These are phyloP conservation scores for Pseudogymnoascus sp. DNA, from an alignment of 2,329 filamentous ascomycete species.

Conservation along the genomic window DNA sequence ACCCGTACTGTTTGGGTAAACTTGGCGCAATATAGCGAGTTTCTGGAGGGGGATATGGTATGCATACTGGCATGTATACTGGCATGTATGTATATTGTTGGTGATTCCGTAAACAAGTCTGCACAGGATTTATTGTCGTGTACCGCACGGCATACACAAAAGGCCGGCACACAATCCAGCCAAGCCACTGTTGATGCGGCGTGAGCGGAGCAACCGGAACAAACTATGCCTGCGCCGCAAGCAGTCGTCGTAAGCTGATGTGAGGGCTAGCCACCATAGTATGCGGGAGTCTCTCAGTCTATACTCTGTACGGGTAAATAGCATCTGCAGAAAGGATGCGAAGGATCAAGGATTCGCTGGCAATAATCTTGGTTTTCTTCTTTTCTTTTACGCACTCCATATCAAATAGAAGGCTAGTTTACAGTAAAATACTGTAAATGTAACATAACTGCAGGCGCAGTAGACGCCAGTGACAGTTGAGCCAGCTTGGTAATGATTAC, in stretches of 20 bases:
- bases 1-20: neutral
- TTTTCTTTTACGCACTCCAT: neutral
- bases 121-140: neutral
- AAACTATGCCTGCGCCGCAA: neutral
- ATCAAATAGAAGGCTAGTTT: no score
- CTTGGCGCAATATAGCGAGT: neutral
- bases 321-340: neutral
- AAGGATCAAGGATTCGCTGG: neutral
- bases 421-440: no score
- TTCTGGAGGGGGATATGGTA: neutral
- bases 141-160: neutral
- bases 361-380: neutral
- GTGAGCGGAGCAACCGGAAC: neutral
- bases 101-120: neutral
- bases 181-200: neutral
- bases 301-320: neutral
- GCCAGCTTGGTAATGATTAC: neutral
- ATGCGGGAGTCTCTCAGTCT: neutral
- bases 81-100: neutral
- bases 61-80: no score
- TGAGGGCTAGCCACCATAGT: neutral
- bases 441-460: neutral
- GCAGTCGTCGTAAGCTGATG: conserved; percentile 4
- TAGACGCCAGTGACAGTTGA: neutral
- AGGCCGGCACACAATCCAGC: neutral